Evolutionary conservation across 2,329 filamentous ascomycete species (phyloP), one percentile per base, ranked within the genome.

Genomic region (Colletotrichum orbiculare): DNA sequence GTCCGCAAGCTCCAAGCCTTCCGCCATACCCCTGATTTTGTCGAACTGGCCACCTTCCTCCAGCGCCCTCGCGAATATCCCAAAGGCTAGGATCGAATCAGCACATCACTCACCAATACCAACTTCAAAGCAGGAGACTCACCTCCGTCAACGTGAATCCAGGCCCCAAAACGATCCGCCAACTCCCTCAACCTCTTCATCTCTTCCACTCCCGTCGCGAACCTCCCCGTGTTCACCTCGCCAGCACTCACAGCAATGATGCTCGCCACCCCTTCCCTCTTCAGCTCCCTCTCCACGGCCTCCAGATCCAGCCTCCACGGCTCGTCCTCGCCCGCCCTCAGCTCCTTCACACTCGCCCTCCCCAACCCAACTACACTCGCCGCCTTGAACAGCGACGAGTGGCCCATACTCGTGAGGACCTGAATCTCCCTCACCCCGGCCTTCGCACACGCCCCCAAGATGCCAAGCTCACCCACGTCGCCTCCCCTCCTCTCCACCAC

Each of bases 191-290:
- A 77, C 60, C 81, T 81, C 59, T 77, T 74, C 81, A 89, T 89
- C 67, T 94, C 88, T 4, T 83, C 81, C 76, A 69, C 38, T 83
- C 91, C 35, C 17, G 78, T 69, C 4, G 92, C 90, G 74, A 94
- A 97, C 6, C 89, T 83, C 0, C 94, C 94, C 0, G 94, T 96
- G 71, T 98, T 97, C 35, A 97, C 93, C 78, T 98, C 95, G 1
- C 92, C 92, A 6, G 90, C 91, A 46, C 93, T 94, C n/a, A 97
- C 79, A 5, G 85, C 88, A 42, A 97, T 87, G 66, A 97, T 92
- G 54, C 85, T 91, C n/a, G 85, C 91, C 11, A 86, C 83, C 3
- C 84, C 84, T 0, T 52, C 43, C 1, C 79, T 74, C 41, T 75
- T 77, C 61, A 96, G 79, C 61, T 87, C 83, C 49, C 75, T 76